These are phyloP conservation scores for Erigeron canadensis DNA, from an alignment of 129 eudicot genomes.

Conservation along the genomic window DNA sequence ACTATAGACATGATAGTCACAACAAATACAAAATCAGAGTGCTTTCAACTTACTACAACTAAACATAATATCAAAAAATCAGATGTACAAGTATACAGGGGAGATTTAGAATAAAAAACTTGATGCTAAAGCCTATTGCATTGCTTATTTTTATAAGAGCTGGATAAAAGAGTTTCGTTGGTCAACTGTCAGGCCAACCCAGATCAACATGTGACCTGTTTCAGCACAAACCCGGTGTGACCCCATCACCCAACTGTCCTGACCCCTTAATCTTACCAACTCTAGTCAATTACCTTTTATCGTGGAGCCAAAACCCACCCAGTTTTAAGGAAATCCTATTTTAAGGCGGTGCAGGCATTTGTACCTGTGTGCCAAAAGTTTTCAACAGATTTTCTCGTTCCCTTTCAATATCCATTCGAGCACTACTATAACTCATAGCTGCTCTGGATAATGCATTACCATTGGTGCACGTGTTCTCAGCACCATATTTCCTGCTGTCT, in stretches of 20 bases:
- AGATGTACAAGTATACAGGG: not conserved
- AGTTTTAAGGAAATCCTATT: not conserved
- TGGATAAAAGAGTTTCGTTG: no score
- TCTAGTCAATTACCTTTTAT: no score
- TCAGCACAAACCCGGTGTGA: no score
- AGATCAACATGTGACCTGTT: no score
- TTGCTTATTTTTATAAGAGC: no score
- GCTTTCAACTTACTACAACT: not conserved
- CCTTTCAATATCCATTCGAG: conserved; percentile 72
- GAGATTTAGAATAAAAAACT: conserved; percentile 2
- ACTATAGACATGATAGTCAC: conserved; percentile 4
- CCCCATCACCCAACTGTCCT: no score
- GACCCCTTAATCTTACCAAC: no score
- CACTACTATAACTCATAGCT: conserved; percentile 70
- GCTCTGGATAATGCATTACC: conserved; percentile 72
- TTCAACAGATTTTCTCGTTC: conserved; percentile 70
- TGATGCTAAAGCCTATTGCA: not conserved
- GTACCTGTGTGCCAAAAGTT: conserved; percentile 79
- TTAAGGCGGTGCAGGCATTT: conserved; percentile 6
- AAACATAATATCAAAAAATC: not conserved
- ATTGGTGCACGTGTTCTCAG: conserved; percentile 82
- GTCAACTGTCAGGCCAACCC: no score
- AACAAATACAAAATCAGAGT: not conserved
- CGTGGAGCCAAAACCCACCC: not conserved
- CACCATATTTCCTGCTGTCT: conserved; percentile 83